Percentiles rank a stretch among this genome's conserved stretches.
These are phyloP conservation scores for Cryptococcus deneoformans DNA, from an alignment of 1,284 basidiomycete genomes.

Conservation along the genomic window DNA sequence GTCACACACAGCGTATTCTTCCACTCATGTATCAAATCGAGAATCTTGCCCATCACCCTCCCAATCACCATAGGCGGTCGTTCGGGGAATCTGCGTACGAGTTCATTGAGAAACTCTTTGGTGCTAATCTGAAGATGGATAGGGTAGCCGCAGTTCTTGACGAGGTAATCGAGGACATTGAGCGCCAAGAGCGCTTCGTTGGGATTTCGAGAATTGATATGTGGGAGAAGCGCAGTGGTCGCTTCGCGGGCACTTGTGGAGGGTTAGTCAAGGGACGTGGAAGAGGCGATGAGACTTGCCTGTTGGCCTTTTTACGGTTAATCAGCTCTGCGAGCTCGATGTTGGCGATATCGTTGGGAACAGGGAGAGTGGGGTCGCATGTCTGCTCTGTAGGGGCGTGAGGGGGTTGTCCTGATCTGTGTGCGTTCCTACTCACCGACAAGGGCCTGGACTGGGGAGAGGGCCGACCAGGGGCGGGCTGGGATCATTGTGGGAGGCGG, in stretches of 20 bases:
- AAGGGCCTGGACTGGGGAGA: slow-evolving; percentile 42
- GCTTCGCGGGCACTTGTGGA: slow-evolving; percentile 37
- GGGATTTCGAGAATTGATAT: slow-evolving; percentile 48
- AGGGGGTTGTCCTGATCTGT: not conserved
- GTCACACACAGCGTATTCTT: slow-evolving; percentile 91
- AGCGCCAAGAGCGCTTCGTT: slow-evolving; percentile 41
- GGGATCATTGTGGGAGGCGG: slow-evolving; percentile 24
- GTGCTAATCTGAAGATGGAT: slow-evolving; percentile 98
- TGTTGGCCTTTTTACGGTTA: slow-evolving; percentile 96
- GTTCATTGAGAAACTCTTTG: slow-evolving; percentile 98
- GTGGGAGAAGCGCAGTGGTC: slow-evolving; percentile 54
- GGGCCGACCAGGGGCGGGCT: slow-evolving; percentile 37
- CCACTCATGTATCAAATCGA: slow-evolving; percentile 89
- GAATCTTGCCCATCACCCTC: slow-evolving; percentile 88
- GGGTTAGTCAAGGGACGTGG: not conserved
- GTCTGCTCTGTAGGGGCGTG: slow-evolving; percentile 58
- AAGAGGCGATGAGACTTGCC: slow-evolving; percentile 56
- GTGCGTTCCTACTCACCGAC: slow-evolving; percentile 34
- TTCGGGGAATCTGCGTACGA: slow-evolving; percentile 96
- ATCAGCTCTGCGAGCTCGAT: slow-evolving; percentile 92
- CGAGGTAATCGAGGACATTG: slow-evolving; percentile 83
- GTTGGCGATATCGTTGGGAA: slow-evolving; percentile 89
- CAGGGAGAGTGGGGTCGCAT: slow-evolving; percentile 77
- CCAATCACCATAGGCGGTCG: slow-evolving; percentile 92
- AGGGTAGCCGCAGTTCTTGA: slow-evolving; percentile 86